phyloP scores from a whole-genome alignment of 2,329 filamentous ascomycete genomes.

The Colletotrichum costaricense region DNA sequence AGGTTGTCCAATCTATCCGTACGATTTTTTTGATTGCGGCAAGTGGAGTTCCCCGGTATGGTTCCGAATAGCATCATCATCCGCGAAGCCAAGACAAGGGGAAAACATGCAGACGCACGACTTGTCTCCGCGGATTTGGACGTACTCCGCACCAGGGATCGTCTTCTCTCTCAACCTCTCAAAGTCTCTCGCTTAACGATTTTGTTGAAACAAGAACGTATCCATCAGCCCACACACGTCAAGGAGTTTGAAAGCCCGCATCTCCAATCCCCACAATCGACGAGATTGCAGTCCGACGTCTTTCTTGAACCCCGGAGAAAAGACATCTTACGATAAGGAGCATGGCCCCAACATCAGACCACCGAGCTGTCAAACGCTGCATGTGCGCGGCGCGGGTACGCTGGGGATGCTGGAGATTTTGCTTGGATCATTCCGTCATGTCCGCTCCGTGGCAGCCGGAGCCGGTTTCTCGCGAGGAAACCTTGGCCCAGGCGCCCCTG shows the following conservation, averaged over 20 bases:
- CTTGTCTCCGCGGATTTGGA: background rate
- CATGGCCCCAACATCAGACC: background rate
- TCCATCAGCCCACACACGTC: background rate
- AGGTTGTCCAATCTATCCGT: background rate
- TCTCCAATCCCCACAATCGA: background rate
- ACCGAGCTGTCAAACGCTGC: background rate
- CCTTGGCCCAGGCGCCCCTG: too few species aligned
- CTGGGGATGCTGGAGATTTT: background rate
- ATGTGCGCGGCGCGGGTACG: background rate
- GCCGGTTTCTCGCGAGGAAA: background rate
- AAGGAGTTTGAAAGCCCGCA: background rate
- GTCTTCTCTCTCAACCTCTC: background rate
- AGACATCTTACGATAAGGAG: background rate
- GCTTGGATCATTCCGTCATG: background rate
- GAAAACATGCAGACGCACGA: background rate
- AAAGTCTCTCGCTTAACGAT: background rate
- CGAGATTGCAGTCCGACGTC: background rate
- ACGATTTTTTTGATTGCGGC: constrained; percentile 9
- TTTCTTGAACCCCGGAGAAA: background rate
- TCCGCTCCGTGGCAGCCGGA: background rate
- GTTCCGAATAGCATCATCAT: constrained; percentile 33
- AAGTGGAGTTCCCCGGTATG: constrained; percentile 24
- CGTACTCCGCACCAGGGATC: background rate
- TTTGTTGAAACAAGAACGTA: background rate
- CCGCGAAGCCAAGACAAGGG: constrained; percentile 5